Evolutionary conservation across 331 rosid species (phyloP), one percentile per base, ranked within the genome.

Genomic region (Quercus tomentella): DNA sequence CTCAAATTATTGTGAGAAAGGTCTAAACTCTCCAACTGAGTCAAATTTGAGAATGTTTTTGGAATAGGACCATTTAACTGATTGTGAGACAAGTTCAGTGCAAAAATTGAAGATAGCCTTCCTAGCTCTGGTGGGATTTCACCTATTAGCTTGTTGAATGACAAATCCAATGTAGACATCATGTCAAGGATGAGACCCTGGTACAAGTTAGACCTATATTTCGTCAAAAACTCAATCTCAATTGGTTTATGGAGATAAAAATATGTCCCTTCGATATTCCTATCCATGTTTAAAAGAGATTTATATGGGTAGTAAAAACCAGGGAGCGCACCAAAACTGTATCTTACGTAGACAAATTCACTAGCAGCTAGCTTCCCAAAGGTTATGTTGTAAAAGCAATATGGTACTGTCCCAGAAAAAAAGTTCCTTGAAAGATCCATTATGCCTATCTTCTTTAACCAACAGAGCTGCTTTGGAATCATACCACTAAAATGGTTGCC

Each of bases 261-360:
- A 35, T 2, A 0, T 43, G 52, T 11, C 52, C 4, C 52, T 9
- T 45, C 12, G 2, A 43, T 43, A 9, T 9, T 1, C 9, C 2
- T 0, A 45, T 11, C 52, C 52, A 1, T 45, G 4, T 2, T 45
- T 11, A 45, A 16, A 12, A 45, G 17, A 45, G 1, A 9, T 45
- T 11, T 9, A 45, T 45, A 45, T 45, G 54, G 16, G 54, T 7
- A 1, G 45, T 3, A 7, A 37, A 7, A 7, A 0, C 3, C 11
- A 37, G 3, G 0, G 1, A 1, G 0, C 10, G 11, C 1, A 7
- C 2, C 0, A 37, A 0, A 37, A 37, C 3, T 0, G 1, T 0
- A 30, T 3, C 0, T 0, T 30, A 0, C 0, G 45, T 37, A 37
- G 45, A 37, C 11, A 2, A 37, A 37, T 37, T 37, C 45, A 37